phyloP scores from a whole-genome alignment of 495 filamentous ascomycete species.

The Niebla homalea region DNA sequence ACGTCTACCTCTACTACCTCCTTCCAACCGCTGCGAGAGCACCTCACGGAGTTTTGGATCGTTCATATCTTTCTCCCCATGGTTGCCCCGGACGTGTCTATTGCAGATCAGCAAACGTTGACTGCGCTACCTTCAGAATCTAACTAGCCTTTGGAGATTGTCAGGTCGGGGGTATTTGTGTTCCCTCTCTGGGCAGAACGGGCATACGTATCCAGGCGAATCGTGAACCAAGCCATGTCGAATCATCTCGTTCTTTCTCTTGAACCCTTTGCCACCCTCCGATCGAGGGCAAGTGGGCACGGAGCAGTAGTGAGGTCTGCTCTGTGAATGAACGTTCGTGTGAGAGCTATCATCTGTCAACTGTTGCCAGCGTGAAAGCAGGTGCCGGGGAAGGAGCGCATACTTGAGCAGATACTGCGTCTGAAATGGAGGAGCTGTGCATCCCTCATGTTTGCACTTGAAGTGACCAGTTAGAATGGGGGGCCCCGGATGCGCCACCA shows the following conservation, averaged over 20 bases:
- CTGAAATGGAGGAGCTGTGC: conserved; percentile 76
- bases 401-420: conserved; percentile 78
- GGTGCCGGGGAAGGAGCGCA: conserved; percentile 17
- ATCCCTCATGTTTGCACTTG: conserved; percentile 58
- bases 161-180: conserved; percentile 95
- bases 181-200: conserved; percentile 89
- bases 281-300: conserved; percentile 65
- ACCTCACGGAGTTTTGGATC: conserved; percentile 69
- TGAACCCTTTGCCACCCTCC: conserved; percentile 86
- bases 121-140: too few species aligned
- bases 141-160: conserved; percentile 80
- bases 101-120: neutral
- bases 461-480: conserved; percentile 21
- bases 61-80: conserved; percentile 74
- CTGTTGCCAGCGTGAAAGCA: neutral
- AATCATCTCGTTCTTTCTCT: conserved; percentile 99
- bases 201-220: conserved; percentile 92
- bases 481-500: neutral
- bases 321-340: conserved; percentile 87
- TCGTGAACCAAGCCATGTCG: conserved; percentile 90
- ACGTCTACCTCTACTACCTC: conserved; percentile 69
- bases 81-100: conserved; percentile 83
- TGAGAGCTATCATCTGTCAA: conserved; percentile 50
- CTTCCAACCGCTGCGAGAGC: conserved; percentile 69
- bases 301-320: conserved; percentile 82